Evolutionary conservation across 768 basidiomycete species (phyloP).

Genomic region (Trametes meyenii): DNA sequence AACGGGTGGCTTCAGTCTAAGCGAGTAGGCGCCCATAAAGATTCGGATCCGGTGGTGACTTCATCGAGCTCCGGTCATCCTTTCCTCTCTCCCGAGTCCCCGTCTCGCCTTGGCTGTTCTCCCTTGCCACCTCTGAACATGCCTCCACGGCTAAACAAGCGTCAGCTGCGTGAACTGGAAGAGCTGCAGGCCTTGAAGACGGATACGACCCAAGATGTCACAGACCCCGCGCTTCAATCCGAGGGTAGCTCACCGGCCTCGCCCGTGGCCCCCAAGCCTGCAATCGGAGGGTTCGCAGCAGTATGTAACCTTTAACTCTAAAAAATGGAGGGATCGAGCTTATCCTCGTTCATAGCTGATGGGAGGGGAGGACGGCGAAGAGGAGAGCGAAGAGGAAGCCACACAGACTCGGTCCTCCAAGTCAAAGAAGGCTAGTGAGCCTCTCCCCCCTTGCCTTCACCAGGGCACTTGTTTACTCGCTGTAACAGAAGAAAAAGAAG

Average conservation of each 20-base stretch:
- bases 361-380: constrained; percentile 8
- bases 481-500: constrained; percentile 36
- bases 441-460: background rate
- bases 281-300: constrained; percentile 27
- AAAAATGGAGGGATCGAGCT: background rate
- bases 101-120: background rate
- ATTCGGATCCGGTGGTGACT: background rate
- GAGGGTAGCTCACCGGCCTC: constrained; percentile 29
- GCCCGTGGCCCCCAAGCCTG: constrained; percentile 27
- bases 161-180: constrained; percentile 85
- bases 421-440: constrained; percentile 35
- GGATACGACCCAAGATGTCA: constrained; percentile 30
- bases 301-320: constrained; percentile 6
- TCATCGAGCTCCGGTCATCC: constrained; percentile 1
- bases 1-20: no score
- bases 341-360: constrained; percentile 12
- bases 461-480: background rate
- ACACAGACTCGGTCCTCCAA: constrained; percentile 23
- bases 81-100: background rate
- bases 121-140: constrained; percentile 37
- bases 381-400: constrained; percentile 20
- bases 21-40: background rate
- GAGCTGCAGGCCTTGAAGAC: constrained; percentile 65
- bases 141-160: constrained; percentile 78
- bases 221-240: constrained; percentile 38